These are phyloP conservation scores for Schizonepeta tenuifolia DNA, from an alignment of 257 asterid genomes.

Conservation along the genomic window DNA sequence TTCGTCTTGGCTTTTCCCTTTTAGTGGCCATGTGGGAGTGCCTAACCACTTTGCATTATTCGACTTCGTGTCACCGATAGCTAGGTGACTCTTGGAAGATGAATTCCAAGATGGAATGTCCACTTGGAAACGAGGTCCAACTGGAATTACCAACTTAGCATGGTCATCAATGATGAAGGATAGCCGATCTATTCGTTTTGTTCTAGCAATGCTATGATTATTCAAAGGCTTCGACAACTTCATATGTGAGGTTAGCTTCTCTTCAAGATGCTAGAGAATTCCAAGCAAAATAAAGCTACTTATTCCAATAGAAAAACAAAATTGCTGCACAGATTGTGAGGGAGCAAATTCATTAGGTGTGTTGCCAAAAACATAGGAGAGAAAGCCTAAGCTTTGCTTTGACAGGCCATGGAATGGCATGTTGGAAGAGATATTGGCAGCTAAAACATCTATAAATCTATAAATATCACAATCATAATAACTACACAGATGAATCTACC, in stretches of 20 bases:
- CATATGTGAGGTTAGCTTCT: slow-evolving; percentile 10
- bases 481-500: neutral
- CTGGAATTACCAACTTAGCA: slow-evolving; percentile 30
- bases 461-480: neutral
- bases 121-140: slow-evolving; percentile 45
- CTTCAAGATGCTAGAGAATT: neutral
- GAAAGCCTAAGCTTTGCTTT: neutral
- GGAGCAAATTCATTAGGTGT: neutral
- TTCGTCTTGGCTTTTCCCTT: neutral
- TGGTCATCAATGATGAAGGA: slow-evolving; percentile 35
- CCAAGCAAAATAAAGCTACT: neutral
- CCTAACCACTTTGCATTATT: slow-evolving; percentile 31
- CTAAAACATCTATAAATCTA: neutral
- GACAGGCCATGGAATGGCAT: neutral
- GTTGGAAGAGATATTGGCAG: neutral
- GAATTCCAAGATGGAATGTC: slow-evolving; percentile 35
- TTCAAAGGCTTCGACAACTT: slow-evolving; percentile 5
- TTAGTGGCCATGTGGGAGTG: slow-evolving; percentile 33
- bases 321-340: slow-evolving; percentile 18
- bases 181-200: slow-evolving; percentile 26
- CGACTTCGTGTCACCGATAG: neutral
- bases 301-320: neutral
- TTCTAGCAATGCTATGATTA: neutral
- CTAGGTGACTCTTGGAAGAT: neutral
- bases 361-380: neutral